Evolutionary conservation across 441 rosid species (phyloP).

Genomic region (Corymbia calophylla): DNA sequence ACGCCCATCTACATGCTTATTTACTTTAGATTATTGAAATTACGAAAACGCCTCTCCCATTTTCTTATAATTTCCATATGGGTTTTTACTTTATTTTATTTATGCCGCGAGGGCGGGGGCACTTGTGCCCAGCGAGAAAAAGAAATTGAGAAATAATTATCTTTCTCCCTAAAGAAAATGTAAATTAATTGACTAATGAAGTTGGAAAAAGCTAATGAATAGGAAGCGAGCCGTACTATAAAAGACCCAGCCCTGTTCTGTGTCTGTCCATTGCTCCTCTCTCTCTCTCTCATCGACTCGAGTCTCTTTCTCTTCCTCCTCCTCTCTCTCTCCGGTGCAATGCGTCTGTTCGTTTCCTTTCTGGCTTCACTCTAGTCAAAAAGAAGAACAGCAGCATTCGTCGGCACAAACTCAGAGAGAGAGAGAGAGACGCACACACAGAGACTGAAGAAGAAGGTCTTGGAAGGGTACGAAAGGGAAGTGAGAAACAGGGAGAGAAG

Average conservation of each 20-base stretch:
- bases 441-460: neutral
- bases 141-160: neutral
- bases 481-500: neutral
- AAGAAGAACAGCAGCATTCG: neutral
- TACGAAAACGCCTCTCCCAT: neutral
- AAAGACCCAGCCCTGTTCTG: neutral
- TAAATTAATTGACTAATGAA: neutral
- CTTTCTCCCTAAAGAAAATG: neutral
- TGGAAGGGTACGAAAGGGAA: neutral
- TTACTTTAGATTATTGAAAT: neutral
- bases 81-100: too few species aligned
- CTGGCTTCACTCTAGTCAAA: neutral
- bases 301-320: too few species aligned
- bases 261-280: neutral
- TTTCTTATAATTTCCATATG: neutral
- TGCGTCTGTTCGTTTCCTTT: neutral
- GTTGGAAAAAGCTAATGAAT: neutral
- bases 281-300: neutral
- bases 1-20: neutral
- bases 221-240: neutral
- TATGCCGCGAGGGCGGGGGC: too few species aligned
- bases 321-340: neutral
- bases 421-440: neutral
- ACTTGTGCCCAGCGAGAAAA: neutral
- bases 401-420: neutral